Base-by-base conservation (phyloP, 805 yeast species). In the Komagataella populi region DNA sequence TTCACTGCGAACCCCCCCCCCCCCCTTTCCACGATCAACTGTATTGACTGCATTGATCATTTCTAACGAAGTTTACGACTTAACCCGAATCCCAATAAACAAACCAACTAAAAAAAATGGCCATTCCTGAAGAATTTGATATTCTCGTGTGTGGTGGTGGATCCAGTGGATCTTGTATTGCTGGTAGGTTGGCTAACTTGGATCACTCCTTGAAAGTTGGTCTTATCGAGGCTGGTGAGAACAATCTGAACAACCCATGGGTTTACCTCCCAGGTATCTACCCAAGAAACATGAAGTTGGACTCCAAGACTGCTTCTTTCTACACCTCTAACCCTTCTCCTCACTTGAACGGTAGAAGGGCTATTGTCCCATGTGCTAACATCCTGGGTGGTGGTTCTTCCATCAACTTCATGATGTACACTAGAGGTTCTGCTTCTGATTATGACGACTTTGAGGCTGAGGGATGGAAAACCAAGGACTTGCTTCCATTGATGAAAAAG, bases 401-500 rank as follows among this genome's bases (percentile, higher is more conserved):
- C 48, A 60, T 60, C 55, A 60, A 60, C 58, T 60, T 60, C 51
- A 51, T 60, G 58, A 60, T 60, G 64, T 60, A 60, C 58, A 60
- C 64, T 51, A 60, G 64, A 60, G 64, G 62, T 48, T 60, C 64
- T 47, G 63, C 60, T 23, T 60, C 64, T n/a, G 64, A 60, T 51
- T 60, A 60, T 51, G 64, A 60, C 52, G 64, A 60, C 56, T 60
- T 62, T 61, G 59, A 59, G 48, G 52, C 57, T 43, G 63, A 59
- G 52, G 64, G 64, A 50, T 60, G 64, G 64, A 53, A 57, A 39
- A 60, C 64, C 49, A 56, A 59, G 46, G 64, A 60, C 50, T 51
- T 60, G 52, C 54, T 59, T 47, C 64, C 64, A 47, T 51, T 60
- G 55, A 60, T 60, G 58, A 60, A 55, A 54, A 60, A 59, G 54